Conservation (phyloP, 1,139 yeast species). For the Ogataea hybrid region DNA sequence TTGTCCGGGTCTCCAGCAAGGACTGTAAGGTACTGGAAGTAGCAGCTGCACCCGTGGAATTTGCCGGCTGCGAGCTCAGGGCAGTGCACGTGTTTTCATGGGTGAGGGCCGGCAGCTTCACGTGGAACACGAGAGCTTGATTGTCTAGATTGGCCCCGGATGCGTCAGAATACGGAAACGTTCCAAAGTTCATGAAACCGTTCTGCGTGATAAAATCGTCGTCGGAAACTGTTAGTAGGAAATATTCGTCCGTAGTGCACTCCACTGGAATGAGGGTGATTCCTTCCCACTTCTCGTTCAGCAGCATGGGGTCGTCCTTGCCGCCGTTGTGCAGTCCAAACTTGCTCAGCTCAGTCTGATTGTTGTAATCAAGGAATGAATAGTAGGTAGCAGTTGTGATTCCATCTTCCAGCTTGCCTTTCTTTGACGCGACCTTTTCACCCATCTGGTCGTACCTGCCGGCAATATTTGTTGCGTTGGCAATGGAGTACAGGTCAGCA, state of each 20-base stretch:
- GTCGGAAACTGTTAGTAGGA: constrained; percentile 49
- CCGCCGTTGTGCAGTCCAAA: constrained; percentile 33
- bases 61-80: constrained; percentile 1
- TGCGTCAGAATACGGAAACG: constrained; percentile 33
- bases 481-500: constrained; percentile 27
- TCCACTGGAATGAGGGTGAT: constrained; percentile 28
- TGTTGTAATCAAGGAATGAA: constrained; percentile 26
- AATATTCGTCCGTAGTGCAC: constrained; percentile 32
- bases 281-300: constrained; percentile 34
- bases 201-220: constrained; percentile 36
- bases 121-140: constrained; percentile 42
- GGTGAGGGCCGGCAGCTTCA: constrained; percentile 20
- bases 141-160: constrained; percentile 58
- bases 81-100: constrained; percentile 9
- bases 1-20: too few species aligned
- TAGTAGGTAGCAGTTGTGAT: constrained; percentile 27
- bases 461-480: constrained; percentile 28
- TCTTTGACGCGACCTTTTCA: constrained; percentile 23
- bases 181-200: constrained; percentile 30
- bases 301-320: constrained; percentile 19
- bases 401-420: constrained; percentile 22
- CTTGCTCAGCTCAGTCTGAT: constrained; percentile 25
- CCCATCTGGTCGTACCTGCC: constrained; percentile 28
- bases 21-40: neutral
- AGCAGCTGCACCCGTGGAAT: neutral